Base-by-base conservation (phyloP, 2,329 filamentous ascomycete species). In the Herpomyces periplanetae region DNA sequence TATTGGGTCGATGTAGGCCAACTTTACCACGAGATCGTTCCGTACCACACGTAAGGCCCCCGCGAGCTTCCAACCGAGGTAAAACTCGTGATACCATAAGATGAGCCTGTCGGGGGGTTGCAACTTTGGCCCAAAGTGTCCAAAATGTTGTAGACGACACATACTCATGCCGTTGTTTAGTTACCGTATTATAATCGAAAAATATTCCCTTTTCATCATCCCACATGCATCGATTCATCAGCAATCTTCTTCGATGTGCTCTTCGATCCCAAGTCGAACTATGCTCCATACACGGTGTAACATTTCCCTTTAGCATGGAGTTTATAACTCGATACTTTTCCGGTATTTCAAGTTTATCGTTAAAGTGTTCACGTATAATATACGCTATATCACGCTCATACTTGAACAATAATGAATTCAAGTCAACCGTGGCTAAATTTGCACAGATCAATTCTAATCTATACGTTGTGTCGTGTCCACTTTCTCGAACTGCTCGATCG, bases 111-210 rank as follows among this genome's bases (percentile, higher is more conserved):
- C 55, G 56, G 3, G 73, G 73, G 13, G 62, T 64, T 7, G 68
- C 62, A 18, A 80, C 57, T 20, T 75, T 75, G 6, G 75, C 69
- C 75, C 80, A 96, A 42, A 96, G 63, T 3, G 80, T 58, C 80
- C 80, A 96, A 42, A 91, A 73, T 0, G 73, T 88, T 2, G 80
- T 96, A 21, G 63, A 69, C 26, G 56, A 65, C 42, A 91, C 80
- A 36, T 91, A 91, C 7, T 49, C 54, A 27, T 58, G 69, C 31
- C 64, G 66, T 39, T 69, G 40, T 34, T 71, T 56, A 38, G 62
- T 66, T 25, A 51, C 58, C 1, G 69, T 85, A 41, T 96, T 52
- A 38, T 91, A 96, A 40, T 96, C 80, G 34, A 91, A 91, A 46
- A 69, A 96, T 66, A 91, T 85, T 23, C 75, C 75, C 34, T 65